phyloP scores from a whole-genome alignment of 2,329 filamentous ascomycete species.

The Paraconiothyrium sp. region DNA sequence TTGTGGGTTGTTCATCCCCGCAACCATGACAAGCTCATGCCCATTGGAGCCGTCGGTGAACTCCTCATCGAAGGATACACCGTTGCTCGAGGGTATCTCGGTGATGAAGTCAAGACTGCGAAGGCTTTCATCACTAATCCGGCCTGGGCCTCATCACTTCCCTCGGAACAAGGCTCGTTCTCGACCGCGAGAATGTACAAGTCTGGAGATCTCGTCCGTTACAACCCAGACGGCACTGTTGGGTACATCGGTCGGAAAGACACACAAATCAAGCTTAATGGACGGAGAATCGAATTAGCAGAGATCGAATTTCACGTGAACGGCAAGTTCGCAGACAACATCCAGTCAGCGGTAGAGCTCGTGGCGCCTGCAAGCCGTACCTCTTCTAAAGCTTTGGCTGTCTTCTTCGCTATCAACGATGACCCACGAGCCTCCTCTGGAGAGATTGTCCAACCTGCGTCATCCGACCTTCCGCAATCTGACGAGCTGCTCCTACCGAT shows the following conservation, averaged over 20 bases:
- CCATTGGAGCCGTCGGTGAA: constrained; percentile 43
- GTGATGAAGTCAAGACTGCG: constrained; percentile 34
- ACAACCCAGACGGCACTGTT: constrained; percentile 35
- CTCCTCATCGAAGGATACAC: constrained; percentile 37
- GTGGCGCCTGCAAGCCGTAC: constrained; percentile 41
- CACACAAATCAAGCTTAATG: constrained; percentile 41
- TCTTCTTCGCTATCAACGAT: constrained; percentile 40
- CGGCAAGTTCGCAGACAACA: constrained; percentile 41
- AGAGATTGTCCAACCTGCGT: constrained; percentile 26
- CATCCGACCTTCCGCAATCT: constrained; percentile 30
- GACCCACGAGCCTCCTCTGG: constrained; percentile 16
- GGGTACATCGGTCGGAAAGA: constrained; percentile 38
- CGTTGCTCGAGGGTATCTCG: constrained; percentile 33
- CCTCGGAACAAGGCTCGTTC: constrained; percentile 15
- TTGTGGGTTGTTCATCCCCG: constrained; percentile 54
- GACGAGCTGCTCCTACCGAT: constrained; percentile 44
- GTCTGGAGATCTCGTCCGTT: constrained; percentile 36
- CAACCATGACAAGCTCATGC: constrained; percentile 47
- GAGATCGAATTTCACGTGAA: constrained; percentile 47
- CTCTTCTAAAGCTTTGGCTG: constrained; percentile 41
- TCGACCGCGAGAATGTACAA: constrained; percentile 31
- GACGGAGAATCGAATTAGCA: constrained; percentile 31
- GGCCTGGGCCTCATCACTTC: constrained; percentile 22
- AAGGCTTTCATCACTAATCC: constrained; percentile 32
- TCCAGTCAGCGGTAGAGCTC: constrained; percentile 46